Evolutionary conservation across 768 basidiomycete genomes (phyloP).

Genomic region (Hericium rajendrae): DNA sequence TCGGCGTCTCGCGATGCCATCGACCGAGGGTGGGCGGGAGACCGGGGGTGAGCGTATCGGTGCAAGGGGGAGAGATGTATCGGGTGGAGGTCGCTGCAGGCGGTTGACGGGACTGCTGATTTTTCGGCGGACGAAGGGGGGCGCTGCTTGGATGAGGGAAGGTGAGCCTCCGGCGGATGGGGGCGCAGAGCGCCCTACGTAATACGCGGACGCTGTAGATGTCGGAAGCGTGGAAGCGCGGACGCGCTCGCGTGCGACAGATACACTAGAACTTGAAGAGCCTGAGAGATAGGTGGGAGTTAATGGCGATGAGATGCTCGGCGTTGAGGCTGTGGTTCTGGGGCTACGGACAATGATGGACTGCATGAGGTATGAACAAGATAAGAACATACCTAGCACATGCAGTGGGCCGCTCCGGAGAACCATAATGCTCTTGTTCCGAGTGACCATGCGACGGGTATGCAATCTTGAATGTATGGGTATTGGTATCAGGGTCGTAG

Average conservation of each 20-base stretch:
- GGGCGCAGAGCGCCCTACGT: neutral
- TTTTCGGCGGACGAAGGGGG: neutral
- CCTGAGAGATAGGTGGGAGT: neutral
- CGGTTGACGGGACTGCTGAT: neutral
- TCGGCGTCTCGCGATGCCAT: neutral
- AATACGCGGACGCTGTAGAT: neutral
- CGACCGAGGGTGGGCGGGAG: neutral
- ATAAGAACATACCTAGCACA: neutral
- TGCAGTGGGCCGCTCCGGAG: neutral
- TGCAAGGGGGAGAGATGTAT: neutral
- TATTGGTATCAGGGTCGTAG: conserved; percentile 1
- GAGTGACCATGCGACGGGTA: neutral
- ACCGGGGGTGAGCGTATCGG: neutral
- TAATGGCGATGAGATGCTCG: neutral
- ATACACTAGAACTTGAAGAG: neutral
- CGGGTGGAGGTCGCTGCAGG: neutral
- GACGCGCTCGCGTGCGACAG: neutral
- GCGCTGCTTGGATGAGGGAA: neutral
- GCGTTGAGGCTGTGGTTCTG: neutral
- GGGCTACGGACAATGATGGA: neutral
- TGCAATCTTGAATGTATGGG: conserved; percentile 9
- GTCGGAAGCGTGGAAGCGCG: neutral
- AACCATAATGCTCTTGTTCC: neutral
- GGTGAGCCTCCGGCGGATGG: neutral
- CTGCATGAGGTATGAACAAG: neutral